These are phyloP conservation scores for Alternaria dauci DNA, from an alignment of 2,329 filamentous ascomycete species.

Conservation along the genomic window DNA sequence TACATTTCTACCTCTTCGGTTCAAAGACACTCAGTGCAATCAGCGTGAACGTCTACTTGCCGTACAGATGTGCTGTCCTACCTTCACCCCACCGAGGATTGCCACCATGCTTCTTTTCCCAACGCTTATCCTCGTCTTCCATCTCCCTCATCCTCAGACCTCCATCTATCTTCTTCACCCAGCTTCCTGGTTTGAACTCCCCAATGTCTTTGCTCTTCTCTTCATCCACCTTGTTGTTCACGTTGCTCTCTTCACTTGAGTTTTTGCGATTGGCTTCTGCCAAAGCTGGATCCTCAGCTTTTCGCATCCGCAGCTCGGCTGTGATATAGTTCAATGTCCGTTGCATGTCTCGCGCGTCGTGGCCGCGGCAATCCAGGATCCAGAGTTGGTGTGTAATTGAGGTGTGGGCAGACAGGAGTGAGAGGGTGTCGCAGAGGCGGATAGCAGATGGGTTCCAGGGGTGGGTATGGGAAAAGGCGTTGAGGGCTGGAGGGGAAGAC, in stretches of 20 bases:
- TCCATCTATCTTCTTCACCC: slow-evolving; percentile 2
- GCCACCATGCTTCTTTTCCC: not conserved
- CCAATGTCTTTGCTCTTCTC: not conserved
- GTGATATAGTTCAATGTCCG: slow-evolving; percentile 1
- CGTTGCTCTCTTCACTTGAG: not conserved
- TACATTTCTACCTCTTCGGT: not conserved
- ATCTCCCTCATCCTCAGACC: not conserved
- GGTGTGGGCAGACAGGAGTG: not conserved
- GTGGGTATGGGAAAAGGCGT: not conserved
- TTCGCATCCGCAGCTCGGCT: slow-evolving; percentile 1
- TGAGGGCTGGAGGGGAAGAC: not conserved
- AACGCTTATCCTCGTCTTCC: slow-evolving; percentile 1
- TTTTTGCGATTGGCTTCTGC: not conserved
- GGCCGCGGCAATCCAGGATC: slow-evolving; percentile 9
- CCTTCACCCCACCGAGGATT: slow-evolving; percentile 6
- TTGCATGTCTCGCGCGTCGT: slow-evolving; percentile 12
- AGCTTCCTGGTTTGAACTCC: not conserved
- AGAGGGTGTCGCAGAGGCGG: not conserved
- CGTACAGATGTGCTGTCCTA: not conserved
- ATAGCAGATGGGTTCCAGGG: not conserved
- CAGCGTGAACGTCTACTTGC: not conserved
- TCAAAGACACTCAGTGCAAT: not conserved
- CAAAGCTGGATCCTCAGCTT: not conserved
- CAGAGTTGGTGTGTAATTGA: slow-evolving; percentile 2
- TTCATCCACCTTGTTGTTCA: not conserved